These are phyloP conservation scores for Citrus cavaleriei DNA, from an alignment of 345 rosid species.

Conservation along the genomic window DNA sequence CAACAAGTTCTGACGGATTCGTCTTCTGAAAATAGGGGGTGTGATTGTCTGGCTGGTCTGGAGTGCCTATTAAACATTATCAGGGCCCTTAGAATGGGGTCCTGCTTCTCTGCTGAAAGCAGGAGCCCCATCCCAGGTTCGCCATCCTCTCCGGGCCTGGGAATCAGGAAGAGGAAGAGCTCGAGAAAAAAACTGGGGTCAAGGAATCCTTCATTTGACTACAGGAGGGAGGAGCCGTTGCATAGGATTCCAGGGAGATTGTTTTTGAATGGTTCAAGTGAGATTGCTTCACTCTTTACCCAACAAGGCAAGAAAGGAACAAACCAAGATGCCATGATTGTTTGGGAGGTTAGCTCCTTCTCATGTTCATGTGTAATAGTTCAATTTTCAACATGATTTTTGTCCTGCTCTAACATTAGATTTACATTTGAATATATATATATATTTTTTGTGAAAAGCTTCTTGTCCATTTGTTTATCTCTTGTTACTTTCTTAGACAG, in stretches of 20 bases:
- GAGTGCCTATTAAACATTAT: slow-evolving; percentile 85
- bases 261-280: slow-evolving; percentile 81
- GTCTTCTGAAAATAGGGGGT: slow-evolving; percentile 52
- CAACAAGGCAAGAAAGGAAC: slow-evolving; percentile 98
- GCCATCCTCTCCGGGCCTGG: slow-evolving; percentile 63
- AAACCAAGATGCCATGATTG: slow-evolving; percentile 98
- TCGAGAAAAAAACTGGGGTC: slow-evolving; percentile 56
- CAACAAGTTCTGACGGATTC: slow-evolving; percentile 50
- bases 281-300: slow-evolving; percentile 75
- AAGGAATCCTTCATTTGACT: slow-evolving; percentile 56
- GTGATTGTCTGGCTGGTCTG: slow-evolving; percentile 72
- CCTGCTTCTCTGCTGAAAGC: slow-evolving; percentile 97
- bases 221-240: slow-evolving; percentile 62
- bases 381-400: neutral
- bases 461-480: neutral
- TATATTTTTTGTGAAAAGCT: neutral
- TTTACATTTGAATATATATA: neutral
- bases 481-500: neutral
- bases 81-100: slow-evolving; percentile 99
- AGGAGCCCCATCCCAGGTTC: slow-evolving; percentile 87
- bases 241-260: slow-evolving; percentile 78
- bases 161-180: slow-evolving; percentile 64
- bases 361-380: neutral
- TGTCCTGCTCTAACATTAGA: slow-evolving; percentile 3
- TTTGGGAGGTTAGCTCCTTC: slow-evolving; percentile 84